Conservation (phyloP, 1,284 basidiomycete genomes). For the Porogramme epimiltina region DNA sequence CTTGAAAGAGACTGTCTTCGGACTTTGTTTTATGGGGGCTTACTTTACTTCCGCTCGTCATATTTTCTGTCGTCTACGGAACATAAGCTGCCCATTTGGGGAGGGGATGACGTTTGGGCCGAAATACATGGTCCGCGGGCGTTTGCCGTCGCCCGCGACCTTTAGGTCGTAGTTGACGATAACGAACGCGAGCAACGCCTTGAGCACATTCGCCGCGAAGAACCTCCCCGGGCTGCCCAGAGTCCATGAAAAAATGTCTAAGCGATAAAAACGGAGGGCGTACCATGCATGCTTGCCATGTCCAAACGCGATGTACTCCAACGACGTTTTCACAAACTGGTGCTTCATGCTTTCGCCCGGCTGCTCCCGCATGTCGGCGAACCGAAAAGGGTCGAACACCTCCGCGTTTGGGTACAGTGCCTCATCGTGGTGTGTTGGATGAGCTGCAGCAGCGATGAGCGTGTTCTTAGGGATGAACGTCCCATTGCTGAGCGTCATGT, state of each 20-base stretch:
- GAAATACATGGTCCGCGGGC: constrained; percentile 22
- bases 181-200: constrained; percentile 45
- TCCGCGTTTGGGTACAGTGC: constrained; percentile 28
- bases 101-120: constrained; percentile 1
- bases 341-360: constrained; percentile 18
- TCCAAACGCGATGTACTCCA: constrained; percentile 28
- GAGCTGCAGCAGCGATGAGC: constrained; percentile 2
- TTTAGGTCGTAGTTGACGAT: constrained; percentile 49
- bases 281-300: constrained; percentile 16
- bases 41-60: no score
- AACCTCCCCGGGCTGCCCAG: constrained; percentile 46
- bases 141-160: constrained; percentile 32
- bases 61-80: constrained; percentile 12
- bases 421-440: constrained; percentile 16
- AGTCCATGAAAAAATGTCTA: no score
- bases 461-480: constrained; percentile 40
- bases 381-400: constrained; percentile 36
- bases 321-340: constrained; percentile 21
- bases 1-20: no score
- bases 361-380: constrained; percentile 37
- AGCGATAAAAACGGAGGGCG: no score
- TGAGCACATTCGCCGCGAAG: constrained; percentile 48
- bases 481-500: constrained; percentile 45
- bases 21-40: no score
- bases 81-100: constrained; percentile 7